Evolutionary conservation across 1,284 basidiomycete species (phyloP).

Genomic region (Cutaneotrichosporon spelunceum): DNA sequence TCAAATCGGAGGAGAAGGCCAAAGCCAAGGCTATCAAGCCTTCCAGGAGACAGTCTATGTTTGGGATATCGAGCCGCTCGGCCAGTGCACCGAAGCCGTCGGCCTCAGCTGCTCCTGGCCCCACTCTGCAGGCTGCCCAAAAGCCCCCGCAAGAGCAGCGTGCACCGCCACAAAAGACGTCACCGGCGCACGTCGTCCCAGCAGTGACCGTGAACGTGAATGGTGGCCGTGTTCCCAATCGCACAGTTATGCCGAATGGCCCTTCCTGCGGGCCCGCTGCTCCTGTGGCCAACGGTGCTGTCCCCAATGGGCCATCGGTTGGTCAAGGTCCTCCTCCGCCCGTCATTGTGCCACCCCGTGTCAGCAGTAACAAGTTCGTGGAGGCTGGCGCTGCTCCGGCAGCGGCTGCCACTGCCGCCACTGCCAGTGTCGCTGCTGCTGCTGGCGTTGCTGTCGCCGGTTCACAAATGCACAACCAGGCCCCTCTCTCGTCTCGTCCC

Average conservation of each 20-base stretch:
- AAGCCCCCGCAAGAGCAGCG: background rate
- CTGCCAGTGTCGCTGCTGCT: background rate
- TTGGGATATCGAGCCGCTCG: background rate
- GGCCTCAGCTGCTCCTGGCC: background rate
- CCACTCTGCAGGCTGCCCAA: background rate
- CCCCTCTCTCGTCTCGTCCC: background rate
- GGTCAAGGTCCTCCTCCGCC: background rate
- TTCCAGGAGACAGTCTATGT: slow-evolving; percentile 14
- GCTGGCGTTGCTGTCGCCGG: background rate
- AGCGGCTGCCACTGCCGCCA: background rate
- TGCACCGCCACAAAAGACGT: background rate
- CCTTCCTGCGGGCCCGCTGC: background rate
- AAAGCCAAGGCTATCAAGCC: slow-evolving; percentile 26
- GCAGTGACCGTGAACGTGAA: background rate
- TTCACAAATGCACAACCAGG: background rate
- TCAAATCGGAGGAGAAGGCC: slow-evolving; percentile 20
- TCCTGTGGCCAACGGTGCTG: background rate
- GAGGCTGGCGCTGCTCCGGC: background rate
- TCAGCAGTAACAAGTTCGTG: slow-evolving; percentile 10
- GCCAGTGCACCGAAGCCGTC: background rate
- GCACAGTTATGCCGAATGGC: background rate
- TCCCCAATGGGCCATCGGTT: background rate
- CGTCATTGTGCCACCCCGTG: background rate
- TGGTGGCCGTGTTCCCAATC: background rate
- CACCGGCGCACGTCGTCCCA: no score